These are phyloP conservation scores for Viola odorata DNA, from an alignment of 345 rosid genomes.

Conservation along the genomic window DNA sequence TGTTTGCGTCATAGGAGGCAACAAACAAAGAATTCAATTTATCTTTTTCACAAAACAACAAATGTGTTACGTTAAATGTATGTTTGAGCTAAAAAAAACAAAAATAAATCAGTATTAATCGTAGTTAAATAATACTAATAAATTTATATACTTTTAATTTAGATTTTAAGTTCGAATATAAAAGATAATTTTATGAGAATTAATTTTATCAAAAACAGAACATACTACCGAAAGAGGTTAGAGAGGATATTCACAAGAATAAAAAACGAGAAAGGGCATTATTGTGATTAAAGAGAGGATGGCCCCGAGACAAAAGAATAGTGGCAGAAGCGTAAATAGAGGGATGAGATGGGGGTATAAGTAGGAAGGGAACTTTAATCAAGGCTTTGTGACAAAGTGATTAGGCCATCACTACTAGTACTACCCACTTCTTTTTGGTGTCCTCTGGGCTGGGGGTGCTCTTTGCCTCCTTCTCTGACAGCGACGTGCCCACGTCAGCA, in stretches of 20 bases:
- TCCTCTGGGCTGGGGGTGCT: no score
- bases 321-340: slow-evolving; percentile 28
- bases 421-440: not conserved
- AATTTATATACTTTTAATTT: no score
- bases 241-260: no score
- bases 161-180: no score
- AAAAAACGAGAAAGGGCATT: slow-evolving; percentile 5
- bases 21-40: not conserved
- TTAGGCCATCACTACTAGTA: slow-evolving; percentile 37
- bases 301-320: not conserved
- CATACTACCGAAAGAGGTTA: no score
- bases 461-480: no score
- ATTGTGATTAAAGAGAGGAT: not conserved
- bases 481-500: slow-evolving; percentile 36
- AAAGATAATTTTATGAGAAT: no score
- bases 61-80: not conserved
- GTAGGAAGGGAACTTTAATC: slow-evolving; percentile 24
- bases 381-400: slow-evolving; percentile 31
- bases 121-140: no score
- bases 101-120: no score
- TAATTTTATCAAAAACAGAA: no score
- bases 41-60: not conserved
- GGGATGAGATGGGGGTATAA: slow-evolving; percentile 11
- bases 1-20: slow-evolving; percentile 14
- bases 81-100: not conserved